Base-by-base conservation (phyloP, 495 filamentous ascomycete species). In the Paragyromitra xinjiangensis region DNA sequence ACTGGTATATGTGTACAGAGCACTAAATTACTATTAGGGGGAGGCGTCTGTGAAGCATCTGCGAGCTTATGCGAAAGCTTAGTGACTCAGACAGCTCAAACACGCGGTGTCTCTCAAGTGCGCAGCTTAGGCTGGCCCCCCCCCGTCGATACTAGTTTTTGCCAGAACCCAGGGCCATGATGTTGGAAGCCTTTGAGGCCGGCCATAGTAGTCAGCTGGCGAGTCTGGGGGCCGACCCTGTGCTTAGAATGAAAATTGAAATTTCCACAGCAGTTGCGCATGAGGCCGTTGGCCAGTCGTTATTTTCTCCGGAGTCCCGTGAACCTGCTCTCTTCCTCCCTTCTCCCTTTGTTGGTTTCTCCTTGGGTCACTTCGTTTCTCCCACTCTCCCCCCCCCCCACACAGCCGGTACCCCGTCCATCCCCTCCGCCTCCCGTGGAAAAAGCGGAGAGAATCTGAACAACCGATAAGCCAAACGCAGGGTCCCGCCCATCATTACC, bases 391-490 rank as follows among this genome's bases (percentile, higher is more conserved):
- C n/a, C n/a, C 14, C 29, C 19, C n/a, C 29, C 59, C 7, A 24
- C 22, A 24, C 53, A 37, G 16, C 14, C 29, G 3, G 14, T 61
- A 19, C 34, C 14, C 39, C 42, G 59, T 42, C 19, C 73, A 56
- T 12, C 53, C 53, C 48, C 19, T 51, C 61, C 59, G 50, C 48
- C 26, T 64, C 50, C 61, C 51, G 66, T 65, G 39, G 72, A 75
- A 63, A 75, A 55, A 39, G 34, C n/a, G 55, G 67, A 64, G 66
- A 40, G 59, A 65, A 72, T 19, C 37, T 56, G 22, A 16, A 26
- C 59, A 50, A 66, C 67, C 51, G 74, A 77, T 77, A 77, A 77
- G 69, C 26, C 48, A 72, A 11, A 77, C 61, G 74, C 69, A 77
- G 74, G 74, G 74, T 24, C 62, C 61, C 51, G 42, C 34, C 24